Percentiles rank a stretch among this genome's conserved stretches.
phyloP scores from a whole-genome alignment of 2,329 filamentous ascomycete species.

The Arthrobotrys sinensis region DNA sequence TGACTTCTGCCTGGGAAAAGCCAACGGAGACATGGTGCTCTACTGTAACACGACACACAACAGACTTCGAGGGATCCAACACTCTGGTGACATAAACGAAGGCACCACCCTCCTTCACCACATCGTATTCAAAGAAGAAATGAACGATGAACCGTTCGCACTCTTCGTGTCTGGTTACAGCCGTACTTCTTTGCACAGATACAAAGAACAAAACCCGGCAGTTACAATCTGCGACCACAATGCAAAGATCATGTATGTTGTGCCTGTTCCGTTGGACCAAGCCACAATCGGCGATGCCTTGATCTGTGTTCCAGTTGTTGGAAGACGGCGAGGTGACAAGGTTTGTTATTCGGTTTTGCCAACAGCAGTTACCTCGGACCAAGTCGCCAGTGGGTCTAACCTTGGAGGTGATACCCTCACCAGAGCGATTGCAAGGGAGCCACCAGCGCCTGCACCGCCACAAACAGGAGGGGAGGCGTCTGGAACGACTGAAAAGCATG shows the following conservation, averaged over 20 bases:
- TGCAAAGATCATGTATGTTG: conserved; percentile 63
- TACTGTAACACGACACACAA: conserved; percentile 53
- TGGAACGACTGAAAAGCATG: conserved; percentile 37
- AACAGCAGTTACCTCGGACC: conserved; percentile 62
- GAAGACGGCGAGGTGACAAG: conserved; percentile 62
- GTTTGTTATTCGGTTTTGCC: conserved; percentile 64
- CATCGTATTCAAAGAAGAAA: conserved; percentile 54
- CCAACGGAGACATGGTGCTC: conserved; percentile 61
- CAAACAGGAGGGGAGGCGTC: conserved; percentile 45
- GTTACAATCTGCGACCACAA: conserved; percentile 49
- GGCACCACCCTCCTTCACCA: conserved; percentile 62
- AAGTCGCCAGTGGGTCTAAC: conserved; percentile 60
- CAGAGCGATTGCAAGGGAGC: conserved; percentile 56
- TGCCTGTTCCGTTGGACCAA: conserved; percentile 64
- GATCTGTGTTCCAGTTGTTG: conserved; percentile 63
- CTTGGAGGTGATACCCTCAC: conserved; percentile 52
- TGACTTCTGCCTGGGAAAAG: conserved; percentile 64
- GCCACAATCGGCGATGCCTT: conserved; percentile 64
- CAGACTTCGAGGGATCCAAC: conserved; percentile 62
- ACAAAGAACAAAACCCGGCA: conserved; percentile 51
- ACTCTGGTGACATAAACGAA: conserved; percentile 63
- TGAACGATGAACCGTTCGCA: conserved; percentile 60
- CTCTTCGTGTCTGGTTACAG: conserved; percentile 64
- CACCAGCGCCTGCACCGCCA: conserved; percentile 39
- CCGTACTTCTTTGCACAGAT: conserved; percentile 38